These are phyloP conservation scores for Didymella arachidicola DNA, from an alignment of 2,329 filamentous ascomycete genomes.

Conservation along the genomic window DNA sequence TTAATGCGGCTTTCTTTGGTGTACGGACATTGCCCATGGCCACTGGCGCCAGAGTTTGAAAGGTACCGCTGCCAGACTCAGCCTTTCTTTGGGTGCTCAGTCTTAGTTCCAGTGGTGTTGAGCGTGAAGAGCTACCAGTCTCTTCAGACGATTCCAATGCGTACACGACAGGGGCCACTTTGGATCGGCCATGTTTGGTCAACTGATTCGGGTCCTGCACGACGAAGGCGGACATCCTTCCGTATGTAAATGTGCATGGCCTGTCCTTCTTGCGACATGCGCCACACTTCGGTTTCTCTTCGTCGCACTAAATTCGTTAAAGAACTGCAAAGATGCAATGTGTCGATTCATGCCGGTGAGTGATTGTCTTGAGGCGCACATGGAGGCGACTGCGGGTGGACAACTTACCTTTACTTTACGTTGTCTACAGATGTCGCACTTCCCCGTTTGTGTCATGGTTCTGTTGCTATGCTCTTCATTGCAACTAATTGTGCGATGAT, in stretches of 20 bases:
- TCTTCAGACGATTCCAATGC: slow-evolving; percentile 15
- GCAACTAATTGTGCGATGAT: background rate
- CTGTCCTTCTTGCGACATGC: slow-evolving; percentile 41
- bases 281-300: slow-evolving; percentile 39
- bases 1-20: slow-evolving; percentile 24
- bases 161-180: slow-evolving; percentile 24
- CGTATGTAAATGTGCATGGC: slow-evolving; percentile 39
- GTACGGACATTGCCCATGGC: slow-evolving; percentile 21
- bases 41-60: slow-evolving; percentile 34
- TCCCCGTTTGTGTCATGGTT: slow-evolving; percentile 42
- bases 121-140: background rate
- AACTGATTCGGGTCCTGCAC: slow-evolving; percentile 40
- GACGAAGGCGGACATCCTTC: slow-evolving; percentile 38
- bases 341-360: background rate
- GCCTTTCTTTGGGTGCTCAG: slow-evolving; percentile 31
- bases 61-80: slow-evolving; percentile 36
- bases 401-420: slow-evolving; percentile 43
- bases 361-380: background rate
- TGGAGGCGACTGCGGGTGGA: background rate
- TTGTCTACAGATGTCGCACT: slow-evolving; percentile 43
- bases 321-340: background rate
- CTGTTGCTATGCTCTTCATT: background rate
- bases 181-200: slow-evolving; percentile 41
- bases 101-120: slow-evolving; percentile 24
- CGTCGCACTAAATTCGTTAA: slow-evolving; percentile 38